Evolutionary conservation across 2,329 filamentous ascomycete genomes (phyloP).

Genomic region (Didymella keratinophila): DNA sequence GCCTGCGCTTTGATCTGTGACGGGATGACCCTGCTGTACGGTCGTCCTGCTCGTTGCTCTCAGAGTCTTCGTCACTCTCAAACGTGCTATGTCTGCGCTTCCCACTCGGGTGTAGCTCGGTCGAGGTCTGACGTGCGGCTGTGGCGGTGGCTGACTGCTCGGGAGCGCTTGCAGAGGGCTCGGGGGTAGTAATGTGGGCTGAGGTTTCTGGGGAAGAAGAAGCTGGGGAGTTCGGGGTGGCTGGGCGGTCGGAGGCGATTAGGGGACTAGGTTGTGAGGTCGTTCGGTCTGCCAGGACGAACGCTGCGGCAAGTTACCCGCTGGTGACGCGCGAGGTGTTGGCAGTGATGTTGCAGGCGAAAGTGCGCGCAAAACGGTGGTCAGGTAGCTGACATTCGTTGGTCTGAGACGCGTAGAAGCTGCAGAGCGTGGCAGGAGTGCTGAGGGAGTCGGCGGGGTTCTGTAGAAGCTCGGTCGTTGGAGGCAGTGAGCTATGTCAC

Average conservation of each 20-base stretch:
- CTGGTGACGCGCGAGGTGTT: slow-evolving; percentile 40
- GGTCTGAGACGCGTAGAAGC: slow-evolving; percentile 16
- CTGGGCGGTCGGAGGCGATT: slow-evolving; percentile 72
- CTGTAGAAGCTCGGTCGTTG: slow-evolving; percentile 22
- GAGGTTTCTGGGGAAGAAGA: slow-evolving; percentile 53
- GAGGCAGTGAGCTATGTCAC: slow-evolving; percentile 36
- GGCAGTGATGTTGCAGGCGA: slow-evolving; percentile 34
- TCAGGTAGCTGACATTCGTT: slow-evolving; percentile 31
- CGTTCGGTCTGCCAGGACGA: slow-evolving; percentile 78
- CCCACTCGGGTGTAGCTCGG: slow-evolving; percentile 24
- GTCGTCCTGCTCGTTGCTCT: slow-evolving; percentile 27
- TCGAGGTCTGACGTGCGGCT: slow-evolving; percentile 22
- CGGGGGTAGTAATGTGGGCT: slow-evolving; percentile 41
- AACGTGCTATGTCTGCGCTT: slow-evolving; percentile 49
- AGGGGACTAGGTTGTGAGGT: slow-evolving; percentile 64
- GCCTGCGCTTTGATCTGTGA: slow-evolving; percentile 54
- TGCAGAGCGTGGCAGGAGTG: slow-evolving; percentile 6
- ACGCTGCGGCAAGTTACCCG: slow-evolving; percentile 44
- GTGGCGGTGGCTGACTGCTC: slow-evolving; percentile 26
- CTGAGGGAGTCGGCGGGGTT: slow-evolving; percentile 8
- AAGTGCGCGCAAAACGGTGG: slow-evolving; percentile 21
- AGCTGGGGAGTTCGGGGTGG: slow-evolving; percentile 63
- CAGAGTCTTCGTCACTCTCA: slow-evolving; percentile 36
- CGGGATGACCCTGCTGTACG: slow-evolving; percentile 44
- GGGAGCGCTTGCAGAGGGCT: slow-evolving; percentile 24